Conservation (phyloP, 208 protist species). For the Acanthamoeba royreba region DNA sequence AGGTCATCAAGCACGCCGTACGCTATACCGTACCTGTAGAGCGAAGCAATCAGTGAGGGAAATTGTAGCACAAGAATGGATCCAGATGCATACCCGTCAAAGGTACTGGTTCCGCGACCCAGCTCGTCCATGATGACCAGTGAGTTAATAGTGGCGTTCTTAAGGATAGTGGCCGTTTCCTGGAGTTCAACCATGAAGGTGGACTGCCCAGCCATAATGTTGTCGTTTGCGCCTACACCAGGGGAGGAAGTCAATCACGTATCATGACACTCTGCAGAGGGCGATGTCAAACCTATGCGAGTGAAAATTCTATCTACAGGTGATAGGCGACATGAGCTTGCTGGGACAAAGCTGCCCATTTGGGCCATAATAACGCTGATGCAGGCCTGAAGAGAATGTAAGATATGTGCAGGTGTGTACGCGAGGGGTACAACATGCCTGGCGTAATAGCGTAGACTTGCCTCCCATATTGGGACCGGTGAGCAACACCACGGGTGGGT, state of each 20-base stretch:
- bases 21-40: slow-evolving; percentile 87
- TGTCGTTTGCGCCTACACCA: slow-evolving; percentile 87
- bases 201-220: slow-evolving; percentile 94
- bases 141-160: slow-evolving; percentile 86
- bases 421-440: slow-evolving; percentile 60
- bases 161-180: slow-evolving; percentile 78
- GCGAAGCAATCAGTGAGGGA: too few species aligned
- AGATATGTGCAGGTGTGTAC: too few species aligned
- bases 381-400: too few species aligned
- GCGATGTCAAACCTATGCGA: slow-evolving; percentile 84
- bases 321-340: slow-evolving; percentile 70
- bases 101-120: slow-evolving; percentile 95
- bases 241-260: not conserved
- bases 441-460: slow-evolving; percentile 96
- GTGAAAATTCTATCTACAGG: slow-evolving; percentile 96
- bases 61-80: too few species aligned
- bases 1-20: slow-evolving; percentile 90
- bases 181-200: slow-evolving; percentile 97
- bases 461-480: slow-evolving; percentile 99
- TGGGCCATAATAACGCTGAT: slow-evolving; percentile 93
- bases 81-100: slow-evolving; percentile 95
- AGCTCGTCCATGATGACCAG: slow-evolving; percentile 98
- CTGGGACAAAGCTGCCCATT: slow-evolving; percentile 92
- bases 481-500: slow-evolving; percentile 82
- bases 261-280: too few species aligned